Evolutionary conservation across 2,329 filamentous ascomycete species (phyloP), one percentile per base, ranked within the genome.

Genomic region (Trematosphaeria pertusa): DNA sequence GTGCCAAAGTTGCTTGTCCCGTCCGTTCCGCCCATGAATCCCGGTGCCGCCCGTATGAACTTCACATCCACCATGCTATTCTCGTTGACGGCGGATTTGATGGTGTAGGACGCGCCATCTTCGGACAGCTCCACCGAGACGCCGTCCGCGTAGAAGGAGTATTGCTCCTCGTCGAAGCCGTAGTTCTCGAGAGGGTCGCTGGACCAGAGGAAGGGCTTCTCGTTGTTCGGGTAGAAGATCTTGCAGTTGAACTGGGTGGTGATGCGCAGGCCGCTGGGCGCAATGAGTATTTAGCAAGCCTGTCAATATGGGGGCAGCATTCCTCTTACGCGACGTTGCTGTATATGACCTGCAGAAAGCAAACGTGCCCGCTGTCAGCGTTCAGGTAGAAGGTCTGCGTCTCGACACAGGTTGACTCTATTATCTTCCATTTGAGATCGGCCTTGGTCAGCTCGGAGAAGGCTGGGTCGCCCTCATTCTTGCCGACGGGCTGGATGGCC

Each of bases 201-300:
- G 60, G 86, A 89, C 91, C 91, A 99, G 35, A 94, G 79, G 67
- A 87, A 85, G 46, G 88, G 85, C 67, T 88, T 87, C 56, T 86
- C 82, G 57, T 80, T 79, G 61, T 88, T 87, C 49, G 84, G 81
- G 71, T 88, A 89, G 78, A 93, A 95, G 73, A 97, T 82, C 80
- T 97, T 97, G 74, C 83, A 85, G 78, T 90, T 97, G 83, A 97
- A 96, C 76, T 97, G 93, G 69, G 84, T 87, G 19, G 93, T 99
- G 33, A 88, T 92, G 64, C 88, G 88, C 57, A 99, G 84, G 71
- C 93, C 92, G 62, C 92, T 96, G 68, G 58, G 48, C 14, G 50
- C 24, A 43, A 53, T 54, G 33, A 48, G 38, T 50, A 58, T 26
- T 66, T 64, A 44, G 49, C 39, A 48, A 7, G 30, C 6, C n/a